Evolutionary conservation across 2,329 filamentous ascomycete species (phyloP), one percentile per base, ranked within the genome.

Genomic region (Ceratocystis cacaofunesta): DNA sequence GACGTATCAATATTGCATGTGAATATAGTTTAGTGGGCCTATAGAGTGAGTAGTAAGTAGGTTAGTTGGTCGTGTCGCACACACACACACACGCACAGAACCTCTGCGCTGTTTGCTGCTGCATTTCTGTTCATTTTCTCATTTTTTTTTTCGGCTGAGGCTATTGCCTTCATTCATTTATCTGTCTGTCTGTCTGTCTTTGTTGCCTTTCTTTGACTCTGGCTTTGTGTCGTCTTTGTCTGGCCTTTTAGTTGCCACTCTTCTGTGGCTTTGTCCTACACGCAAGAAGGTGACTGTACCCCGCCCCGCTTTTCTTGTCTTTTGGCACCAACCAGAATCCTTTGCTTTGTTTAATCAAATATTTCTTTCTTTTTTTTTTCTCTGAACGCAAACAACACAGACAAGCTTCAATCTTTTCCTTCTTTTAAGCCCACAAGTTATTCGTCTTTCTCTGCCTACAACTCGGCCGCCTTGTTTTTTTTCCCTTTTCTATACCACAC

Each of bases 251-350:
- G 32, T 10, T 50, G 46, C 10, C n/a, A 17, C 46, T 10, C n/a
- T 12, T 50, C n/a, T 22, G n/a, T 50, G n/a, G 46, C 46, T 22
- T 60, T 66, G 58, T 52, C 15, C 61, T 66, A 41, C 52, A 63
- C 41, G 32, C 43, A 44, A 46, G 32, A 36, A 36, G 32, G 8
- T 7, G 30, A 36, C 32, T 36, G 36, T 12, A n/a, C 62, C 15
- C 44, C 19, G 43, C 46, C 48, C 65, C 52, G 19, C 30, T 36
- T 61, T 63, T 62, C 30, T 52, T 63, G 44, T 32, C 60, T 43
- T 36, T 28, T 57, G 52, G 32, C 52, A 57, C 52, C 52, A 57
- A 57, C 2, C 55, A 62, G 63, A 46, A 55, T 57, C 36, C 48
- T 57, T 46, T 63, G 32, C n/a, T 48, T 52, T 48, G 36, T 46